Percentiles rank a stretch among this genome's conserved stretches.
phyloP scores from a whole-genome alignment of 169 alveolate genomes.

The Theileria luwenshuni region DNA sequence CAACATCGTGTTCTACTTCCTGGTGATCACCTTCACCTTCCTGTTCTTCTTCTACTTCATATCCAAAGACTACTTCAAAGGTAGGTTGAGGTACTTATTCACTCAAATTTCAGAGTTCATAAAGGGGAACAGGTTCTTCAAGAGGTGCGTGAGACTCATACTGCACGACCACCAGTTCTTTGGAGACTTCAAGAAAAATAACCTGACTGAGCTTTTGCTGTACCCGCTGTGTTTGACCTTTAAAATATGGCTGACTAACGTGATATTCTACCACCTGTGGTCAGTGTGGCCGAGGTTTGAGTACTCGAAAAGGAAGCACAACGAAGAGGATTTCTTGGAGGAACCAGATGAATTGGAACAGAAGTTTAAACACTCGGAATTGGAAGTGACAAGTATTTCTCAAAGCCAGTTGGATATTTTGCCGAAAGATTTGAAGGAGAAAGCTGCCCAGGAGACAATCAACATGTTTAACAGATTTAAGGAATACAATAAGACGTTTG shows the following conservation, averaged over 20 bases:
- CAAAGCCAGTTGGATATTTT: constrained; percentile 57
- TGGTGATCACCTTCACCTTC: constrained; percentile 18
- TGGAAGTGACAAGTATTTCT: constrained; percentile 30
- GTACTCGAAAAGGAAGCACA: neutral
- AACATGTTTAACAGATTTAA: constrained; percentile 18
- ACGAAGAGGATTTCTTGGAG: constrained; percentile 20
- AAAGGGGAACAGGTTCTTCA: constrained; percentile 24
- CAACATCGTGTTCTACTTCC: constrained; percentile 13
- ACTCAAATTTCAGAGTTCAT: constrained; percentile 25
- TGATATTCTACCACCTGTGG: constrained; percentile 47
- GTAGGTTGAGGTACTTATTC: constrained; percentile 1
- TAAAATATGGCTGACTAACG: constrained; percentile 36
- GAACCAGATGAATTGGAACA: constrained; percentile 27
- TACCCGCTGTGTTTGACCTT: constrained; percentile 34
- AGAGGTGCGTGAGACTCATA: constrained; percentile 20
- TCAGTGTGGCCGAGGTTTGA: constrained; percentile 63
- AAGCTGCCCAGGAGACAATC: constrained; percentile 44
- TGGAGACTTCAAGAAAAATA: constrained; percentile 30
- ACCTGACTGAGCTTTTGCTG: constrained; percentile 19
- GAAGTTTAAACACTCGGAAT: constrained; percentile 25
- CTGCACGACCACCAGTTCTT: constrained; percentile 27
- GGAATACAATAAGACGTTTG: constrained; percentile 15
- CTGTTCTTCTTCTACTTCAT: constrained; percentile 38
- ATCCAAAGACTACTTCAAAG: constrained; percentile 40
- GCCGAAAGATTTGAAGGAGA: constrained; percentile 37